A percentile compares a stretch with the other conserved stretches of the same genome.
phyloP scores from a whole-genome alignment of 768 basidiomycete genomes.

The Rubroboletus satanas region DNA sequence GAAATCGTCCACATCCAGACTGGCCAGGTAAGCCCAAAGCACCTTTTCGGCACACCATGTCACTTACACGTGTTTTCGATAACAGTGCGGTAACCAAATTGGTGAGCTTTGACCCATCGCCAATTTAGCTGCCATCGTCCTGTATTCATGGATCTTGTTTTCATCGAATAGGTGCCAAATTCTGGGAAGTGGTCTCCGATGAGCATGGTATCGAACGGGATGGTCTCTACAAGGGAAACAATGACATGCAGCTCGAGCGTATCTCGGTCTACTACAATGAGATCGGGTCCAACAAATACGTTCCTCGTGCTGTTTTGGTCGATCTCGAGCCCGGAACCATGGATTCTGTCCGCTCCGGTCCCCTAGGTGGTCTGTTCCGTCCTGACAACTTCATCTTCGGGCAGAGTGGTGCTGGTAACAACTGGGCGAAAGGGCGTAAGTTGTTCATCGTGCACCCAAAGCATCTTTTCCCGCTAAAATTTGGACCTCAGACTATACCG shows the following conservation, averaged over 20 bases:
- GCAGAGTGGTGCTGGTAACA: conserved; percentile 98
- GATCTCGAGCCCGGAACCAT: conserved; percentile 98
- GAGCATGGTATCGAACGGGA: conserved; percentile 95
- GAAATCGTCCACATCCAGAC: conserved; percentile 99
- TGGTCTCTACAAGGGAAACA: conserved; percentile 90
- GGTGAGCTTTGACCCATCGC: conserved; percentile 50
- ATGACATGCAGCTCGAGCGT: conserved; percentile 94
- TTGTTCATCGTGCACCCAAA: conserved; percentile 17
- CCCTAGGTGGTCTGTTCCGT: conserved; percentile 89
- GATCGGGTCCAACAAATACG: conserved; percentile 92
- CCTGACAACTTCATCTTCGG: conserved; percentile 99
- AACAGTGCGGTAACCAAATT: conserved; percentile 98
- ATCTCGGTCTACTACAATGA: conserved; percentile 99
- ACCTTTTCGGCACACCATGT: conserved; percentile 1
- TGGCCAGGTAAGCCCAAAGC: conserved; percentile 69
- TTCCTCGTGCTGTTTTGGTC: conserved; percentile 95
- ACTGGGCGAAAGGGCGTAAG: conserved; percentile 99
- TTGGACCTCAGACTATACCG: conserved; percentile 60
- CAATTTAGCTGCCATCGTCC: conserved; percentile 8
- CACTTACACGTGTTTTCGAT: conserved; percentile 31
- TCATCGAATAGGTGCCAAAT: conserved; percentile 69
- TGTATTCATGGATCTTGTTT: conserved; percentile 18
- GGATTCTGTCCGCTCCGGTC: conserved; percentile 88
- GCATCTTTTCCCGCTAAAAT: background rate
- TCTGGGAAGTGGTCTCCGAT: conserved; percentile 98